Conservation (phyloP, 1,139 yeast species). For the Candida sp. region DNA sequence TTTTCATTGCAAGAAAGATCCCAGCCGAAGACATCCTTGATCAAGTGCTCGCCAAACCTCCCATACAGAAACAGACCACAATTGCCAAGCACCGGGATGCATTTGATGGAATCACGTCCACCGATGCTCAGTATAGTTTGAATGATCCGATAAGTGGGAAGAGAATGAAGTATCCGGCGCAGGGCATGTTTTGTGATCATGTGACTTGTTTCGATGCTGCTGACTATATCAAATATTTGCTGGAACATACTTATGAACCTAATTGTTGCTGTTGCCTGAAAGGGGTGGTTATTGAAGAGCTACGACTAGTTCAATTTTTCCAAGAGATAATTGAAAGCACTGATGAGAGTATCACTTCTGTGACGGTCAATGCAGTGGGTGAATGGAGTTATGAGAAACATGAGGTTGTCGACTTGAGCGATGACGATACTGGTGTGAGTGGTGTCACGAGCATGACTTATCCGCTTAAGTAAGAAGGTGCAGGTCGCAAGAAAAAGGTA, state of each 20-base stretch:
- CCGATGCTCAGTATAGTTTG: slow-evolving; percentile 48
- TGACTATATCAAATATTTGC: slow-evolving; percentile 61
- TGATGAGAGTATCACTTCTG: slow-evolving; percentile 49
- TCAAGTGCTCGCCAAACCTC: slow-evolving; percentile 32
- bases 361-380: slow-evolving; percentile 61
- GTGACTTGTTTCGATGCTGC: slow-evolving; percentile 75
- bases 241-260: slow-evolving; percentile 46
- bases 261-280: slow-evolving; percentile 68
- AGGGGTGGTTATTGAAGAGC: slow-evolving; percentile 46
- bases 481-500: neutral
- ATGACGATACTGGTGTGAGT: neutral
- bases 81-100: slow-evolving; percentile 44
- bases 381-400: slow-evolving; percentile 42
- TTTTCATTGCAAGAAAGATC: slow-evolving; percentile 56
- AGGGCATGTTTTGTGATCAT: slow-evolving; percentile 64
- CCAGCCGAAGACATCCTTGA: slow-evolving; percentile 38
- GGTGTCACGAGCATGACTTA: too few relatives aligned
- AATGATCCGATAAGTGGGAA: slow-evolving; percentile 69
- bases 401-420: neutral
- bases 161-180: slow-evolving; percentile 64
- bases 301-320: slow-evolving; percentile 67
- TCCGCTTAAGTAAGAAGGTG: neutral
- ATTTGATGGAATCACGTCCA: slow-evolving; percentile 56
- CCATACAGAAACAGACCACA: slow-evolving; percentile 47
- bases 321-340: slow-evolving; percentile 51